Evolutionary conservation across 306 rosid species (phyloP).

Genomic region (Pachyrhizus erosus): DNA sequence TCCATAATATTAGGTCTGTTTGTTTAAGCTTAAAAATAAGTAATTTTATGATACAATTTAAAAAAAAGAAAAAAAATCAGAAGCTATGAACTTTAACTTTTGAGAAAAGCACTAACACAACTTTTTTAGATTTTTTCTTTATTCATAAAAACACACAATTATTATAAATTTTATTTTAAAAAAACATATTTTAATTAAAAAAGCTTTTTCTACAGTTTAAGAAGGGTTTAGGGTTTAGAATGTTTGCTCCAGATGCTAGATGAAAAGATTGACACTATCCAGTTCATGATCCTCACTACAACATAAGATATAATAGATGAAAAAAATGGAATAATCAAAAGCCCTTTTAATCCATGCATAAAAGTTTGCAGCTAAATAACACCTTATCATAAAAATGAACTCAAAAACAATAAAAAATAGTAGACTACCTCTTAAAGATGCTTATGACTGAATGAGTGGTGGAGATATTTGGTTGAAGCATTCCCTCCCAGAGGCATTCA

Average conservation of each 20-base stretch:
- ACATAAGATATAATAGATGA: background rate
- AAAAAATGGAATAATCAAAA: slow-evolving; percentile 30
- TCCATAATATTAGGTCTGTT: background rate
- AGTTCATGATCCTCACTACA: background rate
- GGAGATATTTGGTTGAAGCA: slow-evolving; percentile 73
- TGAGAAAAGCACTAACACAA: background rate
- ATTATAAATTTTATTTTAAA: background rate
- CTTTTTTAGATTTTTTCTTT: background rate
- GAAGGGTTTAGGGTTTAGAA: too few species aligned
- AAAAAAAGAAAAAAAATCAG: background rate
- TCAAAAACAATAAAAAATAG: slow-evolving; percentile 27
- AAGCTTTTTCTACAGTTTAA: background rate
- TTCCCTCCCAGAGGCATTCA: slow-evolving; percentile 82
- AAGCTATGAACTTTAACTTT: background rate
- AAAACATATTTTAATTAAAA: background rate
- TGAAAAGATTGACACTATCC: background rate
- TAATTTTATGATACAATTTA: background rate
- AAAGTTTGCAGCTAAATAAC: slow-evolving; percentile 13
- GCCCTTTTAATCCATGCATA: slow-evolving; percentile 7
- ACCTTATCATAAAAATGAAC: slow-evolving; percentile 8
- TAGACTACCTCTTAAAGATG: slow-evolving; percentile 75
- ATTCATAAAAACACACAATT: background rate
- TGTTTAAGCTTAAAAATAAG: background rate
- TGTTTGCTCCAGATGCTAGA: background rate
- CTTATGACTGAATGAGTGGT: slow-evolving; percentile 65